Percentiles rank a stretch among this genome's conserved stretches.
Evolutionary conservation across 805 yeast genomes (phyloP).

Genomic region (Yarrowia divulgata): DNA sequence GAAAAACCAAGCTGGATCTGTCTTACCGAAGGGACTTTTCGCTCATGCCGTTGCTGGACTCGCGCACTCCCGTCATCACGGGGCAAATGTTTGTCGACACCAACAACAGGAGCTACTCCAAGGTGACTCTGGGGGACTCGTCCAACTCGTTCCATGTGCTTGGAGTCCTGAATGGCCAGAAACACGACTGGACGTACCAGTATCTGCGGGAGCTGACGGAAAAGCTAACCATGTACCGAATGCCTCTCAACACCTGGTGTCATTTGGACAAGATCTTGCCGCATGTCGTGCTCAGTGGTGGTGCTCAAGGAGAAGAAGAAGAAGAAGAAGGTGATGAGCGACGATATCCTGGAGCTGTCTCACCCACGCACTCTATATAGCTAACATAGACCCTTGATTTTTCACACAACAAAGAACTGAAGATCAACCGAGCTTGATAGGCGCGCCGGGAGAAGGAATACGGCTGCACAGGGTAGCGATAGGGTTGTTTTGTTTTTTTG

Average conservation of each 20-base stretch:
- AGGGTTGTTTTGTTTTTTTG: constrained; percentile 12
- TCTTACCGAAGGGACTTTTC: constrained; percentile 21
- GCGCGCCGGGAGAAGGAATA: constrained; percentile 8
- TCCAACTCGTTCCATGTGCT: constrained; percentile 23
- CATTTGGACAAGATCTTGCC: constrained; percentile 26
- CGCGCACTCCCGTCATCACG: constrained; percentile 18
- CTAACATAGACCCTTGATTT: constrained; percentile 23
- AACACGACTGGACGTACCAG: constrained; percentile 32
- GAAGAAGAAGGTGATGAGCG: not conserved
- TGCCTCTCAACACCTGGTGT: constrained; percentile 32
- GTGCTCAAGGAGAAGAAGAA: not conserved
- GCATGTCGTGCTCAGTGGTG: constrained; percentile 18
- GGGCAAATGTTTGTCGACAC: constrained; percentile 33
- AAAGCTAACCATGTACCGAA: constrained; percentile 19
- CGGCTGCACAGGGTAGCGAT: constrained; percentile 7
- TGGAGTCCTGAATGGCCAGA: constrained; percentile 12
- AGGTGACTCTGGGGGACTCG: constrained; percentile 26
- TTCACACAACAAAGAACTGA: constrained; percentile 1
- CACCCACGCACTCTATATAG: constrained; percentile 27
- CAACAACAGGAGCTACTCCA: constrained; percentile 22
- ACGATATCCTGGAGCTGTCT: not conserved
- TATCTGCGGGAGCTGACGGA: constrained; percentile 20
- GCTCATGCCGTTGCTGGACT: constrained; percentile 2
- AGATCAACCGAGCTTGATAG: constrained; percentile 26
- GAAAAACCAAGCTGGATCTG: constrained; percentile 21